Base-by-base conservation (phyloP, 1,284 basidiomycete species). In the Cystobasidiaceae sp. region DNA sequence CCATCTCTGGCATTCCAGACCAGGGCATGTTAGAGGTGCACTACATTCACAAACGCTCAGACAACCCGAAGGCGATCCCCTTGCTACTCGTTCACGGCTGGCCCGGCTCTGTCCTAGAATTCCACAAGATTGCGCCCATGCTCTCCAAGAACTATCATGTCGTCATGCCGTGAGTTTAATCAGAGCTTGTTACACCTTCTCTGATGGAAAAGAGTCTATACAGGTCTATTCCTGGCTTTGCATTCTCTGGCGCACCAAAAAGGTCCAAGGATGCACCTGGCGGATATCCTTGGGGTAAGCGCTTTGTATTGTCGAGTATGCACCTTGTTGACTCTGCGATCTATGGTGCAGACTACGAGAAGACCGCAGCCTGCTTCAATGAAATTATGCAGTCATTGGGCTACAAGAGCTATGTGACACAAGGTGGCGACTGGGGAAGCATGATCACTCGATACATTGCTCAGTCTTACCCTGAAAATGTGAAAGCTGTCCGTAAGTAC, bases 71-170 rank as follows among this genome's bases (percentile, higher is more conserved):
- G 21, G 70, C 71, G 0, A 61, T 64, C 9, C 67, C 70, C 6
- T 54, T 72, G 25, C 56, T 72, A n/a, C 49, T 71, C 4, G 37
- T 49, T 28, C 71, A 72, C 57, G 71, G 71, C 13, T 71, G 70
- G 70, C 63, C 67, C 17, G 71, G 71, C 27, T 61, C 49, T 0
- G 67, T 70, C 34, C 32, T 58, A 64, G 71, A 72, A 45, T 72
- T 72, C 55, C 33, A 64, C 3, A 13, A 61, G 41, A 49, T 65
- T n/a, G 56, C 67, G 34, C 23, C 44, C 8, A 32, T 67, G 8
- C 51, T 72, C 4, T 50, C 60, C 2, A 34, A 57, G 9, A 54
- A 56, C 9, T 72, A 69, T 52, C 65, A 70, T 49, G 37, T 71
- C 48, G 69, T 72, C 44, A 61, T 69, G 2, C 70, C 71, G 1